A percentile compares a stretch with the other conserved stretches of the same genome.
phyloP scores from a whole-genome alignment of 1,284 basidiomycete genomes.

The Ceratobasidium sp. region DNA sequence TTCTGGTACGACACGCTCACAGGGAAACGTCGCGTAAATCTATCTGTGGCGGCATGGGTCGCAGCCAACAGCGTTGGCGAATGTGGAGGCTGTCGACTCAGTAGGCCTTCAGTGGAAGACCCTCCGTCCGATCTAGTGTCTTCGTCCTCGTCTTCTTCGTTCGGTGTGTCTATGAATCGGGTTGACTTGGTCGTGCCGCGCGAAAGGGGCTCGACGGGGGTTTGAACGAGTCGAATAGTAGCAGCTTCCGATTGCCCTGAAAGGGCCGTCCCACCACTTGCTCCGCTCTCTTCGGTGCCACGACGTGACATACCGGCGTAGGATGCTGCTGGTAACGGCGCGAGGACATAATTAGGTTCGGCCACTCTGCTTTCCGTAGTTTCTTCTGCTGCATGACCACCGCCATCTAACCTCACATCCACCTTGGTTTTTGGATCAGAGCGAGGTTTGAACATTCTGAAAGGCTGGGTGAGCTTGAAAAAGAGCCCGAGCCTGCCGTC shows the following conservation, averaged over 20 bases:
- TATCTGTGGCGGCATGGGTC: slow-evolving; percentile 34
- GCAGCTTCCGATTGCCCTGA: neutral
- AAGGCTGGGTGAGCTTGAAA: slow-evolving; percentile 25
- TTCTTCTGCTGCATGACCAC: neutral
- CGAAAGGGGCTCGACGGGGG: neutral
- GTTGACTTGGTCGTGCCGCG: slow-evolving; percentile 6
- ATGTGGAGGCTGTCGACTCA: slow-evolving; percentile 9
- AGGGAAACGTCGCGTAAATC: slow-evolving; percentile 36
- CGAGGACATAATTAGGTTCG: no score
- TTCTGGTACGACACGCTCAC: slow-evolving; percentile 37
- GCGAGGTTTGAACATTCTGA: slow-evolving; percentile 13
- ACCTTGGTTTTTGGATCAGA: neutral
- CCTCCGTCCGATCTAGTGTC: neutral
- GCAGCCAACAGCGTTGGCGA: slow-evolving; percentile 34
- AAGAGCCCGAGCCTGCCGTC: slow-evolving; percentile 24
- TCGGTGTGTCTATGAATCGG: neutral
- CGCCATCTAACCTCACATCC: neutral
- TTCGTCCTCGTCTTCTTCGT: slow-evolving; percentile 7
- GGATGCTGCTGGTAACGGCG: neutral
- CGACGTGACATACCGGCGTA: neutral
- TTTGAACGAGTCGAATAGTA: slow-evolving; percentile 3
- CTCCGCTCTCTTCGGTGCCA: neutral
- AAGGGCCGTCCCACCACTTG: neutral
- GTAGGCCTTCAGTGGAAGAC: neutral
- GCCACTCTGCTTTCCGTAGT: no score